Conservation (phyloP, 192 early-diverging fungal species). For the Oehlia diaphana region DNA sequence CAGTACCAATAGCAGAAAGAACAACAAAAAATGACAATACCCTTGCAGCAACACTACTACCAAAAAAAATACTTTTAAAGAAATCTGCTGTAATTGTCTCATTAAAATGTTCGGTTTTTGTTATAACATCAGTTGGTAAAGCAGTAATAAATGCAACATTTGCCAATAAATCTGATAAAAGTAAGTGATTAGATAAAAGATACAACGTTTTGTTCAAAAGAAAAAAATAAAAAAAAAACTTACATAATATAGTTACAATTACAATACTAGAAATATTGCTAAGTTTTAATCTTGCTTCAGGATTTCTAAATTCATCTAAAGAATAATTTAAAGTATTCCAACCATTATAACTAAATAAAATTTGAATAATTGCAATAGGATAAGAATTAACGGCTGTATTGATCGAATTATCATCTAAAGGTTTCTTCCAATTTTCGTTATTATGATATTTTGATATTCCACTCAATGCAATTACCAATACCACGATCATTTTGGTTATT, state of each 20-base stretch:
- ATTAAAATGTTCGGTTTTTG: background rate
- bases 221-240: background rate
- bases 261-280: background rate
- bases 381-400: background rate
- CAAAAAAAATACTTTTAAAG: background rate
- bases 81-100: background rate
- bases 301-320: background rate
- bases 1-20: background rate
- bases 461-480: background rate
- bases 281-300: background rate
- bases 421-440: background rate
- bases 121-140: background rate
- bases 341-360: background rate
- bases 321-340: background rate
- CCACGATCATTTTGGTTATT: background rate
- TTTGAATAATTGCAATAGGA: background rate
- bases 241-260: background rate
- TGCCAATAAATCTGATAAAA: background rate
- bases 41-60: background rate
- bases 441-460: background rate
- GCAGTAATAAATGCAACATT: background rate
- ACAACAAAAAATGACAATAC: background rate
- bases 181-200: too few species aligned
- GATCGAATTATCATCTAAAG: background rate
- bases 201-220: too few species aligned